phyloP scores from a whole-genome alignment of 192 early-diverging fungal genomes.

The Umbelopsis sp. region DNA sequence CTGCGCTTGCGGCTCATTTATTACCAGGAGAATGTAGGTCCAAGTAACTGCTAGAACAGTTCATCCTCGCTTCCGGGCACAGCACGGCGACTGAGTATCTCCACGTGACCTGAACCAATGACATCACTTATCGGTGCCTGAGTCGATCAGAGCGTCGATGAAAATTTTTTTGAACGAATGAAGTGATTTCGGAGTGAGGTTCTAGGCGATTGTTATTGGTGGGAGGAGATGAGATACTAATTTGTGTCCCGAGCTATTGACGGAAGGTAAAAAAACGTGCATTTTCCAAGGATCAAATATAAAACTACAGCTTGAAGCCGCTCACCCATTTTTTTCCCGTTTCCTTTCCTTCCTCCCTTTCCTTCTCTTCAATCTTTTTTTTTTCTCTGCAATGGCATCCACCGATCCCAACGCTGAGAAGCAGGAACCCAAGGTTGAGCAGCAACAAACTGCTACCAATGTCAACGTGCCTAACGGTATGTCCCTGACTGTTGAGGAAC shows the following conservation, averaged over 20 bases:
- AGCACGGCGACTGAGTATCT: neutral
- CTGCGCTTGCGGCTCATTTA: neutral
- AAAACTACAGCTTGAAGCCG: neutral
- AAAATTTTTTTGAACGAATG: neutral
- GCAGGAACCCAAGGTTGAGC: constrained; percentile 29
- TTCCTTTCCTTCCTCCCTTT: constrained; percentile 9
- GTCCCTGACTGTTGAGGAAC: constrained; percentile 66
- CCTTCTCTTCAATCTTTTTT: neutral
- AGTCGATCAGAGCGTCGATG: neutral
- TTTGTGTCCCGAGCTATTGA: constrained; percentile 10
- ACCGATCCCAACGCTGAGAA: constrained; percentile 19
- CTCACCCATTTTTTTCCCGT: neutral
- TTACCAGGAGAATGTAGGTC: neutral
- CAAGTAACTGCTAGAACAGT: neutral
- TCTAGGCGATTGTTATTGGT: neutral
- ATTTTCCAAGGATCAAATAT: neutral
- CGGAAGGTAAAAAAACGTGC: constrained; percentile 8
- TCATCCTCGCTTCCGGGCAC: neutral
- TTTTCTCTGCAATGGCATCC: constrained; percentile 16
- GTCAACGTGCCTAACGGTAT: constrained; percentile 57
- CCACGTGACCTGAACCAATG: neutral
- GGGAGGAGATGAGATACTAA: neutral
- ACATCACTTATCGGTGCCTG: constrained; percentile 2
- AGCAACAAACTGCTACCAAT: constrained; percentile 25
- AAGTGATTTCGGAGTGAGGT: neutral